Evolutionary conservation across 176 grass and related monocot species (phyloP), one percentile per base, ranked within the genome.

Genomic region (Oryza coarctata): DNA sequence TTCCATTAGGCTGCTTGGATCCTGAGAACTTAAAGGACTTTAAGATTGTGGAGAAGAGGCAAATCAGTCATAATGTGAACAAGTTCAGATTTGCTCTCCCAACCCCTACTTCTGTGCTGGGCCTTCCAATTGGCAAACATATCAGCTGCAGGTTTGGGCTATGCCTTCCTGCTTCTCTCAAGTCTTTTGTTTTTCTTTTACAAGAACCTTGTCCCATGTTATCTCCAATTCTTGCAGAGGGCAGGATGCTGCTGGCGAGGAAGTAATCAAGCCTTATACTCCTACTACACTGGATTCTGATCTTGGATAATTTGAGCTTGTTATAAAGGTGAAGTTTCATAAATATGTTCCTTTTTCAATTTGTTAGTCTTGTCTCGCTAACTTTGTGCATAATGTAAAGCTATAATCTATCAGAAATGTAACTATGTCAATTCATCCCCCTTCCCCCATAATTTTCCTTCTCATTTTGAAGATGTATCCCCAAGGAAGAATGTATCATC

Each of bases 401-500:
- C 29, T 41, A 44, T 15, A 25, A 22, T n/a, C 2, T 20, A 0
- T 60, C 2, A 65, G 10, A 28, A 26, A 65, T 65, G 13, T 8
- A 65, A 52, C 14, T 49, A 26, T 74, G 50, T 73, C 28, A 74
- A 57, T 80, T 67, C 49, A 80, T 39, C 8, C 33, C 40, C 73
- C 63, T 79, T 66, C 70, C 57, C 8, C 30, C 12, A 0, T 45
- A 30, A 11, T 28, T 64, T 43, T 25, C 7, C 15, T 68, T 83
- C 31, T 30, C 50, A 55, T 52, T 52, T 39, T 82, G 31, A 33
- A 98, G 95, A 98, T 98, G 92, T 94, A 98, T 76, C 92, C 90
- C 71, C 90, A 98, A 94, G 95, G 95, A 86, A 98, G 95, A 88
- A 98, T 93, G 95, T 98, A 92, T 60, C 95, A 98, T 88, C 95